Evolutionary conservation across 2,329 filamentous ascomycete genomes (phyloP).

Genomic region (Aspergillus fumigatus): DNA sequence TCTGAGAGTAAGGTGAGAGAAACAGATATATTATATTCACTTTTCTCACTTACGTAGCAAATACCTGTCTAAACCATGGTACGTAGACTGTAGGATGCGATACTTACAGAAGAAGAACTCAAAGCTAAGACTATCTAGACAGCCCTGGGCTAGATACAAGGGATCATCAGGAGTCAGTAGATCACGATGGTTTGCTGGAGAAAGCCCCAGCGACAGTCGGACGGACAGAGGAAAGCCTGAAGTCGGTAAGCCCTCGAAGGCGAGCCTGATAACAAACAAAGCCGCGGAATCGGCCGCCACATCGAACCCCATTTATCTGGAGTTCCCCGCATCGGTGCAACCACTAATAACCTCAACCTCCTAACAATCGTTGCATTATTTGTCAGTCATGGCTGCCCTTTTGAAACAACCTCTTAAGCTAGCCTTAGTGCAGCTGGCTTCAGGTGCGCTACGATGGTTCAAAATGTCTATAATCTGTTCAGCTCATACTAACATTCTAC

Average conservation of each 20-base stretch:
- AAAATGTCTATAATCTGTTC: not conserved
- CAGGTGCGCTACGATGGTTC: constrained; percentile 44
- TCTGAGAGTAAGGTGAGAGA: no score
- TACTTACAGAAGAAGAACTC: no score
- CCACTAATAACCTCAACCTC: not conserved
- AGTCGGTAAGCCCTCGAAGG: not conserved
- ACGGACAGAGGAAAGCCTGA: no score
- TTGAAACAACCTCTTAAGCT: constrained; percentile 75
- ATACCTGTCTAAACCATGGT: no score
- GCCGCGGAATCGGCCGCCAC: not conserved
- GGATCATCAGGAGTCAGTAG: no score
- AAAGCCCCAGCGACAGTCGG: no score
- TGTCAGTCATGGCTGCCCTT: constrained; percentile 47
- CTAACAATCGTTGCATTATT: not conserved
- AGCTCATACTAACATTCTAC: constrained; percentile 3
- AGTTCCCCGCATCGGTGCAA: constrained; percentile 1
- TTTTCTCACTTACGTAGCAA: no score
- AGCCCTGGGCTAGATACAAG: no score
- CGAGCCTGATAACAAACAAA: not conserved
- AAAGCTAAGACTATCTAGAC: no score
- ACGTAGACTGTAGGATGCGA: no score
- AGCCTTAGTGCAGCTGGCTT: constrained; percentile 75
- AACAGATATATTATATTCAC: no score
- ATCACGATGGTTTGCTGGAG: no score
- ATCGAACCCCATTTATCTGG: not conserved